Evolutionary conservation across 495 filamentous ascomycete genomes (phyloP).

Genomic region (Paragyromitra xinjiangensis): DNA sequence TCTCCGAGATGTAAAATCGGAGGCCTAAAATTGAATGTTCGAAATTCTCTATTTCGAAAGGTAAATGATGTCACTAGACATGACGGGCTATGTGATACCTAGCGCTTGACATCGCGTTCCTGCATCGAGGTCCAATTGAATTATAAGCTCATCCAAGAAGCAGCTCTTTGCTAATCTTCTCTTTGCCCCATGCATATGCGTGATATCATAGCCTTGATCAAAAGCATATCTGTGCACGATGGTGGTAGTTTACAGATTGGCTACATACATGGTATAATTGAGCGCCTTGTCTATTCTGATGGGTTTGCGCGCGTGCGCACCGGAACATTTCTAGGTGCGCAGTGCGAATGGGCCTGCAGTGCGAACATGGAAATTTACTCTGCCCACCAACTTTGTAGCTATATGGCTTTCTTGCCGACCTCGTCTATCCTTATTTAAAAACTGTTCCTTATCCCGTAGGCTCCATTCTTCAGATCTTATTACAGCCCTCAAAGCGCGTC

Average conservation of each 20-base stretch:
- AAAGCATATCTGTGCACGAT: neutral
- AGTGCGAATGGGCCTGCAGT: constrained; percentile 6
- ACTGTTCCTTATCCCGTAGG: neutral
- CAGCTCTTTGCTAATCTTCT: neutral
- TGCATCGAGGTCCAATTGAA: neutral
- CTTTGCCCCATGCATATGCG: constrained; percentile 13
- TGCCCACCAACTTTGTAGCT: neutral
- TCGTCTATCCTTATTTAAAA: neutral
- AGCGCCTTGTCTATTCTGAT: neutral
- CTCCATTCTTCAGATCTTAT: neutral
- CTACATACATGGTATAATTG: constrained; percentile 1
- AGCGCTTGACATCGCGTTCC: neutral
- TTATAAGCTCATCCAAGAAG: neutral
- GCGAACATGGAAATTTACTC: constrained; percentile 14
- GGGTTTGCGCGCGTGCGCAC: constrained; percentile 14
- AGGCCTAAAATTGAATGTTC: neutral
- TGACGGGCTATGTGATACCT: neutral
- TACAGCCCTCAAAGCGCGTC: neutral
- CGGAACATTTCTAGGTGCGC: constrained; percentile 19
- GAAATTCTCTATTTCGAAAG: neutral
- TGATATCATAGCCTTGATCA: constrained; percentile 13
- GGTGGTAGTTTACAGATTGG: constrained; percentile 1
- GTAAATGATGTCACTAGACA: neutral
- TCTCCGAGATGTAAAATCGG: neutral
- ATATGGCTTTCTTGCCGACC: neutral